A percentile compares a stretch with the other conserved stretches of the same genome.
Evolutionary conservation across 345 rosid species (phyloP).

Genomic region (Linum trigynum): DNA sequence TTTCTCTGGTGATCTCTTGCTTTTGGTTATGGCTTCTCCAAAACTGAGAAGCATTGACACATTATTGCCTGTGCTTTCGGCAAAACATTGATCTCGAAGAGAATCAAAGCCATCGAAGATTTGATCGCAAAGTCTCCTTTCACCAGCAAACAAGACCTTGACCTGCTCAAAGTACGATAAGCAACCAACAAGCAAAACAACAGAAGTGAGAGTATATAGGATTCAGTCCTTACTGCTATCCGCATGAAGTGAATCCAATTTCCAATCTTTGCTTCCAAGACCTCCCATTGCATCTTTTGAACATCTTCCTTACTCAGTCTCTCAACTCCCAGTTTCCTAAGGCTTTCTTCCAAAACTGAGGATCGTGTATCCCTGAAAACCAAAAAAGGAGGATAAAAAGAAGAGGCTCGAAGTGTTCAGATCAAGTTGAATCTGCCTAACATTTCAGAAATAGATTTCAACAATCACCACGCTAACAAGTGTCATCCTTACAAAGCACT

Average conservation of each 20-base stretch:
- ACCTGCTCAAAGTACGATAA: constrained; percentile 42
- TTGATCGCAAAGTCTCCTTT: constrained; percentile 85
- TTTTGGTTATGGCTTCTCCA: constrained; percentile 94
- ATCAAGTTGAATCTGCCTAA: background rate
- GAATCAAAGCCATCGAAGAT: constrained; percentile 81
- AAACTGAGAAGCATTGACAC: constrained; percentile 94
- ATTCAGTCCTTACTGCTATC: constrained; percentile 64
- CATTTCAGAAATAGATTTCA: background rate
- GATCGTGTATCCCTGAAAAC: constrained; percentile 72
- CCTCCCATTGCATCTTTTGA: constrained; percentile 98
- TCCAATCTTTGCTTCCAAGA: constrained; percentile 93
- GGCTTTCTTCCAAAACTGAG: constrained; percentile 72
- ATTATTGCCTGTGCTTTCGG: constrained; percentile 69
- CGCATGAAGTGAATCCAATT: constrained; percentile 99
- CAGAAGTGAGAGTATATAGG: background rate
- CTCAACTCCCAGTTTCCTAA: constrained; percentile 85
- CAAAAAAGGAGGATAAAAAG: constrained; percentile 8
- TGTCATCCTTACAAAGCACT: background rate
- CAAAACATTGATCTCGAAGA: constrained; percentile 85
- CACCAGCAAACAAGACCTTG: constrained; percentile 88
- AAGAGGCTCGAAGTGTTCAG: background rate
- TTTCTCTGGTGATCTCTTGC: constrained; percentile 98
- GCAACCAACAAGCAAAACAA: constrained; percentile 10
- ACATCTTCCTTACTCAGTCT: constrained; percentile 95
- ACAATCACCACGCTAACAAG: background rate